Percentiles rank a stretch among this genome's conserved stretches.
Evolutionary conservation across 805 yeast species (phyloP).

Genomic region (Candida multigemmis): DNA sequence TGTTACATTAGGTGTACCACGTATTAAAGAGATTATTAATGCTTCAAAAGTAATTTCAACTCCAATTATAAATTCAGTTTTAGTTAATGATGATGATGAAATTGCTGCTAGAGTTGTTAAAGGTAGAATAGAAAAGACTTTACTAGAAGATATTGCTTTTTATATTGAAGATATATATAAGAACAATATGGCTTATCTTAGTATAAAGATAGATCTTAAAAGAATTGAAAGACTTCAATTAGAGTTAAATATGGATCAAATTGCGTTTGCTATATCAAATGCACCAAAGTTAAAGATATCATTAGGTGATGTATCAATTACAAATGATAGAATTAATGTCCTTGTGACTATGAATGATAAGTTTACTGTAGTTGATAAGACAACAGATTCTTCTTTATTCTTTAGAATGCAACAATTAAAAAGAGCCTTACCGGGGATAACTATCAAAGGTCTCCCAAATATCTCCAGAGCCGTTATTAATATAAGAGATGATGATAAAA

Average conservation of each 20-base stretch:
- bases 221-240: constrained; percentile 87
- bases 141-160: constrained; percentile 75
- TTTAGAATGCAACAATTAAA: constrained; percentile 85
- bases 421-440: constrained; percentile 77
- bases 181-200: constrained; percentile 66
- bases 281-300: constrained; percentile 89
- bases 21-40: constrained; percentile 96
- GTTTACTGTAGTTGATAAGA: constrained; percentile 22
- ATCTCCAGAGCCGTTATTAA: constrained; percentile 95
- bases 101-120: constrained; percentile 98
- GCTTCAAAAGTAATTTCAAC: constrained; percentile 94
- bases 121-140: constrained; percentile 92
- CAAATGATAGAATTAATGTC: constrained; percentile 56
- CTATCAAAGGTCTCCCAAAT: constrained; percentile 87
- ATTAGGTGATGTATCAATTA: constrained; percentile 58
- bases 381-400: constrained; percentile 44
- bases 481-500: constrained; percentile 75
- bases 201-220: constrained; percentile 70
- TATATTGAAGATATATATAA: constrained; percentile 92
- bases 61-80: constrained; percentile 89
- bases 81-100: constrained; percentile 90
- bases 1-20: constrained; percentile 97
- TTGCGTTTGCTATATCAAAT: constrained; percentile 67
- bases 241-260: constrained; percentile 79
- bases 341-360: constrained; percentile 39